Evolutionary conservation across 805 yeast species (phyloP).

Genomic region (Ogataea neopini): DNA sequence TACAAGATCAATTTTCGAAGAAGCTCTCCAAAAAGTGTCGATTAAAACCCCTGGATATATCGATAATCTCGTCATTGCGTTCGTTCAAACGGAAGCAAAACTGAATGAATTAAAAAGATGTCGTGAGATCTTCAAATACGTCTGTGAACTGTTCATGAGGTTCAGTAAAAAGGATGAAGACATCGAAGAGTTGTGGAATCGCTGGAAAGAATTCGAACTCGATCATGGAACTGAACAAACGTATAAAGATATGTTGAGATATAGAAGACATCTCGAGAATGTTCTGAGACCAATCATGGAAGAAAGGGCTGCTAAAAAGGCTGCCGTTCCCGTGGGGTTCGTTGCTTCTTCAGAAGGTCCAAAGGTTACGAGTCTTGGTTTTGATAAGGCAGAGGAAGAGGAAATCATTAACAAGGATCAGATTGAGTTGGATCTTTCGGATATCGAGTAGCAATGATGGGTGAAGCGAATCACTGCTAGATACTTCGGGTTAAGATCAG

Average conservation of each 20-base stretch:
- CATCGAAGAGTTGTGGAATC: slow-evolving; percentile 50
- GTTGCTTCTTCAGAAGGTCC: slow-evolving; percentile 44
- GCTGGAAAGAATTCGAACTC: slow-evolving; percentile 77
- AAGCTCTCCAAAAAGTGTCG: slow-evolving; percentile 44
- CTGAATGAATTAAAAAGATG: slow-evolving; percentile 59
- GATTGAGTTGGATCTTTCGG: slow-evolving; percentile 53
- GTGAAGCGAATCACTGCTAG: too few relatives aligned
- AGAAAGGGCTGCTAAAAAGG: slow-evolving; percentile 17
- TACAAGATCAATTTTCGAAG: slow-evolving; percentile 50
- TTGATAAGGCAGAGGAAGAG: slow-evolving; percentile 9
- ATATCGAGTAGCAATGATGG: slow-evolving; percentile 23
- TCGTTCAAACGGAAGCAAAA: slow-evolving; percentile 56
- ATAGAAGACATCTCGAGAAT: slow-evolving; percentile 45
- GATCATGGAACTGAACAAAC: slow-evolving; percentile 68
- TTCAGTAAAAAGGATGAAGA: slow-evolving; percentile 27
- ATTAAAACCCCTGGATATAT: slow-evolving; percentile 30
- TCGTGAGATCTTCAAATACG: slow-evolving; percentile 60
- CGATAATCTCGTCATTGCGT: slow-evolving; percentile 49
- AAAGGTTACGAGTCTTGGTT: slow-evolving; percentile 31
- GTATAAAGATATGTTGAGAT: slow-evolving; percentile 70
- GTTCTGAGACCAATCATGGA: slow-evolving; percentile 25
- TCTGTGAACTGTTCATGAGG: slow-evolving; percentile 45
- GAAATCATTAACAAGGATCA: slow-evolving; percentile 52
- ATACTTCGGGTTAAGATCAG: too few relatives aligned
- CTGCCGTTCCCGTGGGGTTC: slow-evolving; percentile 47